These are phyloP conservation scores for Leishmania martiniquensis DNA, from an alignment of 208 protist genomes.

Conservation along the genomic window DNA sequence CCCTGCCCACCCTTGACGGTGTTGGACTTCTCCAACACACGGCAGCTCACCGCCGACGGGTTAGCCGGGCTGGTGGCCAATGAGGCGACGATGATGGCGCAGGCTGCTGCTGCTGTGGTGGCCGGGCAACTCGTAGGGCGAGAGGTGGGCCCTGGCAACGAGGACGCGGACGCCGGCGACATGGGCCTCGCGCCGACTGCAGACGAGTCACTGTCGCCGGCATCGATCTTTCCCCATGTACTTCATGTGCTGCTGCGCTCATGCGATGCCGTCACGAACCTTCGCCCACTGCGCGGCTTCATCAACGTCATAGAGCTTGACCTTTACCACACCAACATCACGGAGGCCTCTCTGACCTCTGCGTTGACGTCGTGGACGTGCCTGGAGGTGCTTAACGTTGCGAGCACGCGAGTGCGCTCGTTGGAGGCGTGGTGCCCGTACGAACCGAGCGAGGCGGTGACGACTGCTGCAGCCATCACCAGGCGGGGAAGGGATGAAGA, in stretches of 20 bases:
- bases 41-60: slow-evolving; percentile 7
- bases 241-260: slow-evolving; percentile 41
- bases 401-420: slow-evolving; percentile 34
- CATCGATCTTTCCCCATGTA: slow-evolving; percentile 13
- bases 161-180: not conserved
- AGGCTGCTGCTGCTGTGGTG: not conserved
- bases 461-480: slow-evolving; percentile 4
- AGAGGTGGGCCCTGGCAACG: not conserved
- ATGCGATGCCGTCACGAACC: slow-evolving; percentile 41
- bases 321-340: slow-evolving; percentile 62
- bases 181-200: not conserved
- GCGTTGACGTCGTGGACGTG: slow-evolving; percentile 36
- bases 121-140: not conserved
- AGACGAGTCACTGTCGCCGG: not conserved
- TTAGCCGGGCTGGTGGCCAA: not conserved
- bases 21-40: slow-evolving; percentile 9
- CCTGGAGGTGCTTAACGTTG: slow-evolving; percentile 39
- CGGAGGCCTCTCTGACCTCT: slow-evolving; percentile 24
- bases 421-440: slow-evolving; percentile 31
- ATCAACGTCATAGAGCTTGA: slow-evolving; percentile 49
- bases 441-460: not conserved
- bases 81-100: not conserved
- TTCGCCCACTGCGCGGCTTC: slow-evolving; percentile 30
- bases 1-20: not conserved
- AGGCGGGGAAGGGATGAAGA: not conserved